These are phyloP conservation scores for Puccinellia tenuiflora DNA, from an alignment of 176 grass and related monocot genomes.

Conservation along the genomic window DNA sequence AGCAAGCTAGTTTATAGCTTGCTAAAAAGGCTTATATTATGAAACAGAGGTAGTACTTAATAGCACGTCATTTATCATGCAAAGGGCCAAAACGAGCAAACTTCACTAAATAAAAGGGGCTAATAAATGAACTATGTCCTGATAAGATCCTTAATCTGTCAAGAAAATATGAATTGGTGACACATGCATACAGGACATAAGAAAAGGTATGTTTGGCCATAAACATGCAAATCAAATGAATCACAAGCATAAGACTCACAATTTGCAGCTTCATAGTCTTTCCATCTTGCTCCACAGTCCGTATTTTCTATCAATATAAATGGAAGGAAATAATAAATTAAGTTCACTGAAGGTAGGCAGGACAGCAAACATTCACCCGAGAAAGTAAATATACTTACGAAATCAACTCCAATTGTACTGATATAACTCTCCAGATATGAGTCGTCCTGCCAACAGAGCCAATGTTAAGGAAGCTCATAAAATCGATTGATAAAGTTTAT, in stretches of 20 bases:
- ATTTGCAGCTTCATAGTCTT: conserved; percentile 91
- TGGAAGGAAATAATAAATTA: background rate
- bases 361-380: background rate
- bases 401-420: conserved; percentile 62
- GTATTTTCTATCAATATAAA: conserved; percentile 49
- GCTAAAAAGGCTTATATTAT: no score
- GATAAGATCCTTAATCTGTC: background rate
- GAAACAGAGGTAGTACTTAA: background rate
- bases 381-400: conserved; percentile 34
- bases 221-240: background rate
- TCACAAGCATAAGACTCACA: conserved; percentile 41
- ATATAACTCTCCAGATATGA: conserved; percentile 88
- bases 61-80: background rate
- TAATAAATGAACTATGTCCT: background rate
- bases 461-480: background rate
- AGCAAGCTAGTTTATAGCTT: no score
- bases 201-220: background rate
- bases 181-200: background rate
- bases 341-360: background rate
- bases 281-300: conserved; percentile 79
- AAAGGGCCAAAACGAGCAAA: background rate
- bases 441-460: conserved; percentile 48
- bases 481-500: background rate
- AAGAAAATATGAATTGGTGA: background rate
- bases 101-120: background rate